Percentiles rank a stretch among this genome's conserved stretches.
These are phyloP conservation scores for Echium plantagineum DNA, from an alignment of 257 asterid species.

Conservation along the genomic window DNA sequence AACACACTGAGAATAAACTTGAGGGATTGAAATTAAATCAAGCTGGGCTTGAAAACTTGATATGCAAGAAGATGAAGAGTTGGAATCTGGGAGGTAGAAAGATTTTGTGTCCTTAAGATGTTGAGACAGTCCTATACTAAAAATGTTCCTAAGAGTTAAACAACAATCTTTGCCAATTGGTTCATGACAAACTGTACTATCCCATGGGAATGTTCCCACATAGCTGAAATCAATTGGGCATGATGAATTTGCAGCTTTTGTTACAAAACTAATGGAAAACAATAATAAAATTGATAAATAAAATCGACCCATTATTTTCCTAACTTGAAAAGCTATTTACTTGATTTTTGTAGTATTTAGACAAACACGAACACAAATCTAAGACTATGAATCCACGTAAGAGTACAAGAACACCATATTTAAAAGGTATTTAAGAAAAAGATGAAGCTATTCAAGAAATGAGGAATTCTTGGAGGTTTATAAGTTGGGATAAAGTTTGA, in stretches of 20 bases:
- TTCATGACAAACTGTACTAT: constrained; percentile 32
- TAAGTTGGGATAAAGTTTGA: neutral
- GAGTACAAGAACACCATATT: too few species aligned
- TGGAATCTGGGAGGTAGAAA: constrained; percentile 37
- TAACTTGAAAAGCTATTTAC: neutral
- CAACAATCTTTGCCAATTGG: constrained; percentile 34
- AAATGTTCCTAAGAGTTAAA: constrained; percentile 43
- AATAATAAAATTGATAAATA: constrained; percentile 3
- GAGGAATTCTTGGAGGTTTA: neutral
- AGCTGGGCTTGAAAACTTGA: constrained; percentile 20
- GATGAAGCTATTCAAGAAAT: neutral
- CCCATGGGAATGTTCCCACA: constrained; percentile 48
- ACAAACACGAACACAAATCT: too few species aligned
- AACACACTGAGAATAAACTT: constrained; percentile 24
- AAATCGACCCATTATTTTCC: neutral
- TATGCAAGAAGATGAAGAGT: constrained; percentile 33
- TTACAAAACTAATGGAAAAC: constrained; percentile 6
- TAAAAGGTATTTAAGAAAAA: too few species aligned
- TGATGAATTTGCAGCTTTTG: constrained; percentile 10
- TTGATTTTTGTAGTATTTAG: too few species aligned
- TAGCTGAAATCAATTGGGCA: constrained; percentile 47
- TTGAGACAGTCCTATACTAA: constrained; percentile 38
- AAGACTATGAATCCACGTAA: too few species aligned
- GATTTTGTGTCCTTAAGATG: constrained; percentile 28
- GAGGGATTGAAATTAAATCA: constrained; percentile 13